Base-by-base conservation (phyloP, 352 stramenopile genomes). In the Globisporangium alternatum region DNA sequence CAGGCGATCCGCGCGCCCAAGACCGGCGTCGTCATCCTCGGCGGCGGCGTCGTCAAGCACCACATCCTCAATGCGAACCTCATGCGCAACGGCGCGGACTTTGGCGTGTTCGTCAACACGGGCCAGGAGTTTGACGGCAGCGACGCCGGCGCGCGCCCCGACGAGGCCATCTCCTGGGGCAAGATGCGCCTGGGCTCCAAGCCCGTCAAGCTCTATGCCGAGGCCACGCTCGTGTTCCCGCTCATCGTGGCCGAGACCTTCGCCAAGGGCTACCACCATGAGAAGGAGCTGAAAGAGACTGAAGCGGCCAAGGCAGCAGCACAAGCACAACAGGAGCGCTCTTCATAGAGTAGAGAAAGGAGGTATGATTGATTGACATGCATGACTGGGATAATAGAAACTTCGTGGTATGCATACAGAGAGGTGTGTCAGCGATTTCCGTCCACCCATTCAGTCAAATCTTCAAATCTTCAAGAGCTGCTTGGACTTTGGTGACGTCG, bases 61-160 rank as follows among this genome's bases (percentile, higher is more conserved):
- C 98, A 99, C 77, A 99, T 98, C 30, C 93, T 98, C 70, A 99
- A 99, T 80, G 93, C 98, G 44, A 99, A 99, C 78, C 83, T 99
- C 66, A 99, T 99, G 98, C 87, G 98, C 60, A 99, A 99, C 75
- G 98, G 98, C 57, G 97, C 97, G 15, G 96, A 99, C 79, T 99
- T 96, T 73, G 95, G 90, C 31, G 97, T 99, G 22, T 99, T 99
- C 65, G 89, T 99, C 22, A 99, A 99, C 83, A 99, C 98, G 22
- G 98, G 92, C 37, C 92, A 99, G 56, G 85, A 92, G 70, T 99
- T 99, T 69, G 98, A 99, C 77, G 98, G 98, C 37, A 99, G 93
- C 72, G 98, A 99, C 73, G 97, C 95, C 47, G 98, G 98, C 44
- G 98, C 98, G 10, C 90, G 88, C 39, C 98, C 98, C 0, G 98